Evolutionary conservation across 1,139 yeast species (phyloP), one percentile per base, ranked within the genome.

Genomic region (Yamadazyma trypodendri): DNA sequence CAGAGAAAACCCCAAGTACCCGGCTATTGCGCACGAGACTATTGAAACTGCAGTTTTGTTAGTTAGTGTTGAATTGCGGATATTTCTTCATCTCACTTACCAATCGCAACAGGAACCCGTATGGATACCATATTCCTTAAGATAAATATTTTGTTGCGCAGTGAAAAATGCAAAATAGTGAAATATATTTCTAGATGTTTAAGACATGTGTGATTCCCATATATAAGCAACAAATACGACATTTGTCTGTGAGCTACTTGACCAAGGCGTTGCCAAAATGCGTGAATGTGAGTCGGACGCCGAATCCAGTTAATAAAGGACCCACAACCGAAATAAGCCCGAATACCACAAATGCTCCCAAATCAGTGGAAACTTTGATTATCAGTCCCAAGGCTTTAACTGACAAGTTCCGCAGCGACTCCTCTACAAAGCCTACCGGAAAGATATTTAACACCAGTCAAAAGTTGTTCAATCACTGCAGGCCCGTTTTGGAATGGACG

Each of bases 401-500:
- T 16, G 50, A 50, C 8, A 38, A 44, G 17, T 65, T 62, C 44
- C 46, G 61, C 15, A 44, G 44, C 28, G 42, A 39, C 6, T 49
- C 44, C 7, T 54, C 51, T 37, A 32, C 36, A 2, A 35, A 41
- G 7, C 58, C 56, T 1, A 8, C 22, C 12, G 40, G 40, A 2
- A 35, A 18, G 3, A 14, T 36, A 2, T 16, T 38, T 21, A 37
- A 30, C 23, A 12, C 9, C 2, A 28, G 40, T 7, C 63, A 56
- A 35, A 40, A 40, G 6, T 68, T 81, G 44, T 77, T 81, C 53
- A 68, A 72, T 40, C 51, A 56, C 1, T 62, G 77, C 2, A 61
- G 61, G 17, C 65, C 74, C 4, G 52, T 57, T 13, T 61, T 77
- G 31, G 85, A 81, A 45, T 83, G 89, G 88, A 72, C 84, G 9